Evolutionary conservation across 768 basidiomycete genomes (phyloP).

Genomic region (Tricholoma sp.): DNA sequence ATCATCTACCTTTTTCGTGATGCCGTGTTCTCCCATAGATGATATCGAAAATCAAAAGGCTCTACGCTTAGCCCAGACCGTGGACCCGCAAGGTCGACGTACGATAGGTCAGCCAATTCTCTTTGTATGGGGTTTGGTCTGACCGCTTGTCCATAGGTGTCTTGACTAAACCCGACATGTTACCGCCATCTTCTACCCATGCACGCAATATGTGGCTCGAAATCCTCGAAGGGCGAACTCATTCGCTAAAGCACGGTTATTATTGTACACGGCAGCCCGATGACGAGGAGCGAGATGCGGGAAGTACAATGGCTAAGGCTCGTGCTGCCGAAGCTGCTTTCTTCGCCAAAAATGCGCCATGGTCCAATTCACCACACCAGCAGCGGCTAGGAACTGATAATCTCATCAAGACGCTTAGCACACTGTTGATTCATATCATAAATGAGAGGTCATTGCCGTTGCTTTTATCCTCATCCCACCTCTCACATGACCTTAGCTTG

Average conservation of each 20-base stretch:
- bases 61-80: slow-evolving; percentile 38
- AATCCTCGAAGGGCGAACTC: slow-evolving; percentile 34
- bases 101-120: slow-evolving; percentile 39
- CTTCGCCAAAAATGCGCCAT: slow-evolving; percentile 31
- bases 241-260: slow-evolving; percentile 36
- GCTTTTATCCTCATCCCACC: neutral
- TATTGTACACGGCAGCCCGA: slow-evolving; percentile 40
- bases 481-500: slow-evolving; percentile 15
- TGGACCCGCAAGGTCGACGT: slow-evolving; percentile 40
- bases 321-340: slow-evolving; percentile 30
- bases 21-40: slow-evolving; percentile 25
- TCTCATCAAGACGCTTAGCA: slow-evolving; percentile 30
- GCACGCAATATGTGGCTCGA: slow-evolving; percentile 36
- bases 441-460: slow-evolving; percentile 17
- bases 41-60: slow-evolving; percentile 60
- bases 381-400: slow-evolving; percentile 32
- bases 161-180: slow-evolving; percentile 49
- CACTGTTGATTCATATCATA: slow-evolving; percentile 32
- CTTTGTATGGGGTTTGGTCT: neutral
- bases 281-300: slow-evolving; percentile 27
- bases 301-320: slow-evolving; percentile 25
- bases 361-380: slow-evolving; percentile 23
- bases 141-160: slow-evolving; percentile 32
- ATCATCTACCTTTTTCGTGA: neutral
- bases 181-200: slow-evolving; percentile 32